phyloP scores from a whole-genome alignment of 202 grass and related monocot genomes.

The Hordeum pubiflorum region DNA sequence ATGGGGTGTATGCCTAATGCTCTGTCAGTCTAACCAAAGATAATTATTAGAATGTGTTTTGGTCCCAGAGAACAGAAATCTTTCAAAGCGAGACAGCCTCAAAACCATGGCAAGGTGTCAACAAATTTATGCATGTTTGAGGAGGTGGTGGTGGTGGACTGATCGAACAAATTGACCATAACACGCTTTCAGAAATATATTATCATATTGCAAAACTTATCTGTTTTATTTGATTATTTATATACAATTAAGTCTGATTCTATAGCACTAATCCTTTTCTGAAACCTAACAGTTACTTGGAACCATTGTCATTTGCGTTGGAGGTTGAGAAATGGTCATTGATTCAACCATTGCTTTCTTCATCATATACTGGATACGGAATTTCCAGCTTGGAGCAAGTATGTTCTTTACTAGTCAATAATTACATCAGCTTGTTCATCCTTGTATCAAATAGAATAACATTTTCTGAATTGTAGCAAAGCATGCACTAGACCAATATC shows the following conservation, averaged over 20 bases:
- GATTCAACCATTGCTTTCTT: conserved; percentile 91
- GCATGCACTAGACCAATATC: neutral
- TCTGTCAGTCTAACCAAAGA: neutral
- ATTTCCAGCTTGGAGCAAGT: conserved; percentile 96
- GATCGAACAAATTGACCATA: neutral
- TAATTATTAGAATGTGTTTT: neutral
- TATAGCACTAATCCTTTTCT: conserved; percentile 5
- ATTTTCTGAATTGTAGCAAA: neutral
- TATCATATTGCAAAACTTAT: neutral
- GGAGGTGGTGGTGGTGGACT: neutral
- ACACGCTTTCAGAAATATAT: neutral
- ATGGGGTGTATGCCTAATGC: neutral
- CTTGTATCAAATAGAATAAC: conserved; percentile 1
- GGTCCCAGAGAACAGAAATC: neutral
- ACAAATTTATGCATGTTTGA: neutral
- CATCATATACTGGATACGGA: conserved; percentile 96
- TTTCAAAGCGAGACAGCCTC: neutral
- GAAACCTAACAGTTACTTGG: conserved; percentile 59
- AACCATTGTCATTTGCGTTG: conserved; percentile 86
- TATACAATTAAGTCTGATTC: neutral
- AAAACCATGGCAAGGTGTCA: neutral
- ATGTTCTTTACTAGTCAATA: conserved; percentile 28
- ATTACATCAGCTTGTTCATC: neutral
- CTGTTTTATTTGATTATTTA: neutral
- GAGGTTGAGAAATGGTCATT: conserved; percentile 88